phyloP scores from a whole-genome alignment of 768 basidiomycete species.

The Leccinum rimulosum region DNA sequence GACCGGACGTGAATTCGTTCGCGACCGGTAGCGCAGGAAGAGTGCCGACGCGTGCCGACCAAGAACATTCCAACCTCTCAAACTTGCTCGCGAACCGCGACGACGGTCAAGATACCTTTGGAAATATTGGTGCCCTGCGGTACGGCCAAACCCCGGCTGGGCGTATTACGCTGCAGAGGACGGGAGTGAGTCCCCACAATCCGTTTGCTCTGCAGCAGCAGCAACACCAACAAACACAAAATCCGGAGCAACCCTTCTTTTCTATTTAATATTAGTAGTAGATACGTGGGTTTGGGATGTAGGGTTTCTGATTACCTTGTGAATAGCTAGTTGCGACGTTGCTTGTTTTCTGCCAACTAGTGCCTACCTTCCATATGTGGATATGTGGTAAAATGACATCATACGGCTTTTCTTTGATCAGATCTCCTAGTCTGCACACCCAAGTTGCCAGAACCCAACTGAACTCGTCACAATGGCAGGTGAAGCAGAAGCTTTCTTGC shows the following conservation, averaged over 20 bases:
- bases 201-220: slow-evolving; percentile 53
- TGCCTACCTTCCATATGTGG: slow-evolving; percentile 18
- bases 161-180: slow-evolving; percentile 43
- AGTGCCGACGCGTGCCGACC: slow-evolving; percentile 51
- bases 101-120: slow-evolving; percentile 94
- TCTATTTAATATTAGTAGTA: slow-evolving; percentile 48
- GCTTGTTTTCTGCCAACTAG: background rate
- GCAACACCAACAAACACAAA: slow-evolving; percentile 53
- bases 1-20: slow-evolving; percentile 33
- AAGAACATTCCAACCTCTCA: slow-evolving; percentile 74
- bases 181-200: slow-evolving; percentile 51
- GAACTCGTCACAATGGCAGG: slow-evolving; percentile 15
- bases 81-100: slow-evolving; percentile 83
- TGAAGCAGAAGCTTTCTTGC: slow-evolving; percentile 2
- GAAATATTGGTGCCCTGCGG: slow-evolving; percentile 79
- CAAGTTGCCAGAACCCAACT: too few relatives aligned
- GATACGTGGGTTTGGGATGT: background rate
- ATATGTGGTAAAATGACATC: slow-evolving; percentile 21
- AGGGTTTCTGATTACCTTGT: slow-evolving; percentile 10
- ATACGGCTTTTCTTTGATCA: slow-evolving; percentile 4
- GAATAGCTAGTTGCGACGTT: slow-evolving; percentile 1
- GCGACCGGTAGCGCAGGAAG: slow-evolving; percentile 10
- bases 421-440: background rate
- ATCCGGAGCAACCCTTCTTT: slow-evolving; percentile 75
- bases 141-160: slow-evolving; percentile 63